phyloP scores from a whole-genome alignment of 177 flowering plant species.

The Viscum album region DNA sequence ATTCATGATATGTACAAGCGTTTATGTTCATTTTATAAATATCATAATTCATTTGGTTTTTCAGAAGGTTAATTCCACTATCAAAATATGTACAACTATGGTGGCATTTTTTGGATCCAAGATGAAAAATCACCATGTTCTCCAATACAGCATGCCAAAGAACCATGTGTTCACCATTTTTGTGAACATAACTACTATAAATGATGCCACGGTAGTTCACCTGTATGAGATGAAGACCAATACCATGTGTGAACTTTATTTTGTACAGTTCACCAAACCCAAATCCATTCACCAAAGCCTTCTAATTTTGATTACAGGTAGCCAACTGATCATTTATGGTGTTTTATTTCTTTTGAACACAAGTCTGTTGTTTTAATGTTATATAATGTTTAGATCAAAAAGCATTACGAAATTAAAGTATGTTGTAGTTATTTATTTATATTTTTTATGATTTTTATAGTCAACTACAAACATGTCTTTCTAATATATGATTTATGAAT shows the following conservation, averaged over 20 bases:
- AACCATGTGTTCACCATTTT: conserved; percentile 70
- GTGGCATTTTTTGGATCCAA: conserved; percentile 54
- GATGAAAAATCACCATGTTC: conserved; percentile 58
- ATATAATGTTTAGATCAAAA: too few species aligned
- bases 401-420: too few species aligned
- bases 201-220: conserved; percentile 32
- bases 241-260: conserved; percentile 34
- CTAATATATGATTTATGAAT: too few species aligned
- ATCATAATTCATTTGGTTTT: conserved; percentile 42
- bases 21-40: conserved; percentile 70
- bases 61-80: conserved; percentile 67
- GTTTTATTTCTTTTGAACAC: too few species aligned
- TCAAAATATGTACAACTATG: conserved; percentile 64
- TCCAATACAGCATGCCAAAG: conserved; percentile 91
- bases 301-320: too few species aligned
- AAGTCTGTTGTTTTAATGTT: too few species aligned
- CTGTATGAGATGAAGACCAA: conserved; percentile 66
- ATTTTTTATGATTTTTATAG: too few species aligned
- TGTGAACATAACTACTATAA: conserved; percentile 70
- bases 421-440: too few species aligned
- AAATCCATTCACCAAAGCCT: conserved; percentile 60
- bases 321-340: too few species aligned
- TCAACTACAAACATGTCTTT: too few species aligned
- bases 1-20: conserved; percentile 74
- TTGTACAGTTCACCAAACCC: conserved; percentile 30